phyloP scores from a whole-genome alignment of 2,329 filamentous ascomycete species.

The Domatiomyces globalis region DNA sequence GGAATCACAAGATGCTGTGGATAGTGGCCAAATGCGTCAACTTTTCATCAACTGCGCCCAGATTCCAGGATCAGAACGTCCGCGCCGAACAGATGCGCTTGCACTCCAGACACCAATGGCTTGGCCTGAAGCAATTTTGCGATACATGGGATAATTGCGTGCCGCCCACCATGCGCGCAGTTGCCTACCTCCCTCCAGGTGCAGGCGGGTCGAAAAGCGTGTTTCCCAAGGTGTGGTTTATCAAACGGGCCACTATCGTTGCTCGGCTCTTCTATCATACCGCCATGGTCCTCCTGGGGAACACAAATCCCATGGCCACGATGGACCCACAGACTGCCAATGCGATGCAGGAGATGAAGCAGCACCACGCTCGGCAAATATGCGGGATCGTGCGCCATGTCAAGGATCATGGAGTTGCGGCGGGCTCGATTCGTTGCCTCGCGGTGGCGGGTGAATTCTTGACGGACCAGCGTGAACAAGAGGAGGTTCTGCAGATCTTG shows the following conservation, averaged over 20 bases:
- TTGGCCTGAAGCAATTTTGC: conserved; percentile 62
- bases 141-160: conserved; percentile 68
- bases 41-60: conserved; percentile 54
- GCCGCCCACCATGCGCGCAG: conserved; percentile 74
- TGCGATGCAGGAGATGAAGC: conserved; percentile 56
- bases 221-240: conserved; percentile 83
- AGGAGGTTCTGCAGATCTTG: conserved; percentile 66
- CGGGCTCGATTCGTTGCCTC: conserved; percentile 64
- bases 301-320: conserved; percentile 52
- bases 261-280: conserved; percentile 83
- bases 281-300: conserved; percentile 63
- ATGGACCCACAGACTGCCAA: conserved; percentile 43
- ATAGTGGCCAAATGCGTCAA: conserved; percentile 77
- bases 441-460: conserved; percentile 64
- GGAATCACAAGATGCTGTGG: conserved; percentile 81
- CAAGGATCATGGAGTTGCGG: conserved; percentile 64
- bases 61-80: conserved; percentile 46
- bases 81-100: conserved; percentile 44
- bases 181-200: conserved; percentile 58
- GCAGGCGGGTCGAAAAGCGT: conserved; percentile 55
- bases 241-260: conserved; percentile 68
- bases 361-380: conserved; percentile 66
- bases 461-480: conserved; percentile 54
- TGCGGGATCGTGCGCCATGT: conserved; percentile 81
- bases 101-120: conserved; percentile 61